Percentiles rank a stretch among this genome's conserved stretches.
Conservation (phyloP, 2,329 filamentous ascomycete species). For the Madurella mycetomatis region DNA sequence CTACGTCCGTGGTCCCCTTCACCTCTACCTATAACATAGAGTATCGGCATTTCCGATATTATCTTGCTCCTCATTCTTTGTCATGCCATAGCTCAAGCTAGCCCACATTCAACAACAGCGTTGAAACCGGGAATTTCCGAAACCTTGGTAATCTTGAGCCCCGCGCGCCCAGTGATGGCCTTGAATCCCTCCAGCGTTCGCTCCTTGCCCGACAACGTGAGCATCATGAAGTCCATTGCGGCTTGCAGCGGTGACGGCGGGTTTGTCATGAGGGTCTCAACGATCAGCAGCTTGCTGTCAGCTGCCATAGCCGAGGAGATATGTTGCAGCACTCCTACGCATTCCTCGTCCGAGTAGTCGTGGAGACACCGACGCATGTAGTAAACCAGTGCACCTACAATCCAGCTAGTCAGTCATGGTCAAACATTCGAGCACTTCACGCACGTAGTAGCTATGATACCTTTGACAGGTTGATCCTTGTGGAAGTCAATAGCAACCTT, state of each 20-base stretch:
- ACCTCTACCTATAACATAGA: too few relatives aligned
- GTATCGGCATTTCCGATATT: too few relatives aligned
- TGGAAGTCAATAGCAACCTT: conserved; percentile 31
- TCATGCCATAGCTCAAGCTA: not conserved
- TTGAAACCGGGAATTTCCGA: conserved; percentile 11
- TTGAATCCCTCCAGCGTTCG: conserved; percentile 20
- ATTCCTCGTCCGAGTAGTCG: conserved; percentile 34
- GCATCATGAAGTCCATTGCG: conserved; percentile 24
- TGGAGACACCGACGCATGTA: conserved; percentile 36
- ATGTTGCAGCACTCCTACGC: conserved; percentile 30
- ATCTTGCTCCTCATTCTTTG: not conserved
- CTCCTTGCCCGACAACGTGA: conserved; percentile 25
- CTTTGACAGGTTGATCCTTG: conserved; percentile 31
- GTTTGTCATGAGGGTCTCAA: conserved; percentile 23
- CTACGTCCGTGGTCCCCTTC: too few relatives aligned
- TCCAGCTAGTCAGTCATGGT: not conserved
- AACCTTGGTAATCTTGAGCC: conserved; percentile 19
- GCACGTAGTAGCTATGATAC: conserved; percentile 17
- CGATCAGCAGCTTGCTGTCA: conserved; percentile 27
- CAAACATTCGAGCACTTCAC: too few relatives aligned
- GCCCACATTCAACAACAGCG: not conserved
- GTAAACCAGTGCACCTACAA: conserved; percentile 34
- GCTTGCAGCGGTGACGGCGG: conserved; percentile 14
- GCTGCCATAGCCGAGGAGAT: conserved; percentile 29
- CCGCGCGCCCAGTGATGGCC: conserved; percentile 14